Conservation (phyloP, 1,284 basidiomycete species). For the Trichosporon sp. region DNA sequence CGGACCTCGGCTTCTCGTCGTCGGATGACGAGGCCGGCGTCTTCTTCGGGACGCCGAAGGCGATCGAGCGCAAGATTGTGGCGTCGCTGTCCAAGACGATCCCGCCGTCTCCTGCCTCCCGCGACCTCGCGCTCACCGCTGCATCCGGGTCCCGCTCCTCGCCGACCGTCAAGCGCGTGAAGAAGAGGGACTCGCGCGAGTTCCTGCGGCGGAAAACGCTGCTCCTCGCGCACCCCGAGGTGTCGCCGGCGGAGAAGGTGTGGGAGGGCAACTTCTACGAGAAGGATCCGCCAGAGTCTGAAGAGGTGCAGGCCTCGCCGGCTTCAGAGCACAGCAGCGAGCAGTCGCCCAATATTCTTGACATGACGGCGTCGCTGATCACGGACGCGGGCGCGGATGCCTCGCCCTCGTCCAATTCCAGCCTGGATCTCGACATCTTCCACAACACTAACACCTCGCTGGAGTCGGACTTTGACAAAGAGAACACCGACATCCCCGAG, state of each 20-base stretch:
- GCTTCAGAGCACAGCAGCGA: constrained; percentile 1
- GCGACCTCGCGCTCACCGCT: not conserved
- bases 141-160: constrained; percentile 7
- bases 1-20: constrained; percentile 13
- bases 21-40: constrained; percentile 33
- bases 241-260: constrained; percentile 13
- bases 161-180: constrained; percentile 15
- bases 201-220: constrained; percentile 35
- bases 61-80: constrained; percentile 26
- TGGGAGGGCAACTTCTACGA: constrained; percentile 24
- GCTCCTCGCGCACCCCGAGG: constrained; percentile 18
- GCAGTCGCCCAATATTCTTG: not conserved
- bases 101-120: constrained; percentile 7
- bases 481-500: constrained; percentile 30
- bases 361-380: not conserved
- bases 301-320: constrained; percentile 4
- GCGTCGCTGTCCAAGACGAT: constrained; percentile 25
- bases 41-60: constrained; percentile 33
- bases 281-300: not conserved
- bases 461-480: constrained; percentile 34
- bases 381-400: not conserved
- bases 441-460: not conserved
- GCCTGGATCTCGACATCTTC: not conserved
- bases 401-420: not conserved
- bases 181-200: constrained; percentile 35